A percentile compares a stretch with the other conserved stretches of the same genome.
These are phyloP conservation scores for Nothophoma quercina DNA, from an alignment of 2,329 filamentous ascomycete species.

Conservation along the genomic window DNA sequence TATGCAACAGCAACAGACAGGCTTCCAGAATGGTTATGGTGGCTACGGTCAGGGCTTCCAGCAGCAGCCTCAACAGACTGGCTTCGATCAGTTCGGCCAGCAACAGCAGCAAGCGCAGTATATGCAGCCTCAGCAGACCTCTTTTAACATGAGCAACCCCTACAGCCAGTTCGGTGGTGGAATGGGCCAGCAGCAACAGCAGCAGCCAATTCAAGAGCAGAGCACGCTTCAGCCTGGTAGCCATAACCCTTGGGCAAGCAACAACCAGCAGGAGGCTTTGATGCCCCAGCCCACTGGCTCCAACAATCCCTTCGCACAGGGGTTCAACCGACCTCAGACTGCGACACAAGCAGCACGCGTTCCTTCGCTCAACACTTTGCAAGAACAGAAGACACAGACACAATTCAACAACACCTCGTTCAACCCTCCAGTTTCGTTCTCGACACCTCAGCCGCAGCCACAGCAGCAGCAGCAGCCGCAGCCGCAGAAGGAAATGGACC, in stretches of 20 bases:
- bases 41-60: conserved; percentile 63
- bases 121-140: conserved; percentile 66
- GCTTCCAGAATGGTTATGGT: conserved; percentile 73
- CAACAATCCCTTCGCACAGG: conserved; percentile 92
- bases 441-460: conserved; percentile 31
- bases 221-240: conserved; percentile 76
- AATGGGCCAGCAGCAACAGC: conserved; percentile 44
- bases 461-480: conserved; percentile 49
- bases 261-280: conserved; percentile 69
- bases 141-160: conserved; percentile 59
- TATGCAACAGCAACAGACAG: conserved; percentile 67
- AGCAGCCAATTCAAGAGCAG: conserved; percentile 62
- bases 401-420: conserved; percentile 64
- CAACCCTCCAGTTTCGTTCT: conserved; percentile 57
- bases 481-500: conserved; percentile 57
- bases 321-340: conserved; percentile 68
- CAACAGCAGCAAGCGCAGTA: conserved; percentile 50
- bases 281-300: conserved; percentile 90
- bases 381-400: conserved; percentile 82
- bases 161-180: conserved; percentile 46
- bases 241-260: conserved; percentile 88
- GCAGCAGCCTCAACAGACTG: conserved; percentile 67
- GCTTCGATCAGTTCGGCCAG: conserved; percentile 66
- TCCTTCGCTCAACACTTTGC: conserved; percentile 76
- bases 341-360: conserved; percentile 65